These are phyloP conservation scores for Ustilago nuda DNA, from an alignment of 1,284 basidiomycete species.

Conservation along the genomic window DNA sequence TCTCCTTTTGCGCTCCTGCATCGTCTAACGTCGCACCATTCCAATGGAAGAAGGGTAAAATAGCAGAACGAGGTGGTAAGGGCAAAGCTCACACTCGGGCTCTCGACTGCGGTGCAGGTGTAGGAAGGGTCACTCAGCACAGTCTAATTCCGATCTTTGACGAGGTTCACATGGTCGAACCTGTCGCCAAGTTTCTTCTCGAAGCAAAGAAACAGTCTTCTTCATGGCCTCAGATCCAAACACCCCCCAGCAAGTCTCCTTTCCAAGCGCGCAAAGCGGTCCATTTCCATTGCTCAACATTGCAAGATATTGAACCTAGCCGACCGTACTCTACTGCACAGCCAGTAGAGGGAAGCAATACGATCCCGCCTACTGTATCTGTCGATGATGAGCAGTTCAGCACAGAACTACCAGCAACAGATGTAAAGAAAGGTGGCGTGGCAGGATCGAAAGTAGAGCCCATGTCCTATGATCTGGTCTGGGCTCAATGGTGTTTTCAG, in stretches of 20 bases:
- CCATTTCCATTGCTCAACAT: conserved; percentile 64
- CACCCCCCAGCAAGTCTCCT: conserved; percentile 48
- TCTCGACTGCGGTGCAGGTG: conserved; percentile 67
- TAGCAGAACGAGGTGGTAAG: conserved; percentile 55
- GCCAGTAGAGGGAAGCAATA: conserved; percentile 13
- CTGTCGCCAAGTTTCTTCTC: conserved; percentile 63
- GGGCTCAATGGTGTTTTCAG: conserved; percentile 68
- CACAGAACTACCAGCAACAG: not conserved
- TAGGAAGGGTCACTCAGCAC: conserved; percentile 66
- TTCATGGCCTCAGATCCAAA: conserved; percentile 52
- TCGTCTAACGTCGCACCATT: conserved; percentile 48
- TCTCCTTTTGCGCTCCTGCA: conserved; percentile 59
- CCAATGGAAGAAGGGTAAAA: conserved; percentile 54
- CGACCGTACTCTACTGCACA: conserved; percentile 44
- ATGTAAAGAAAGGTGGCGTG: conserved; percentile 20
- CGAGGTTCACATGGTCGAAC: conserved; percentile 68
- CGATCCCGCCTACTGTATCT: conserved; percentile 38
- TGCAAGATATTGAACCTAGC: conserved; percentile 63
- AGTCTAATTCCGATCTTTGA: conserved; percentile 64
- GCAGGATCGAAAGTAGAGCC: conserved; percentile 45
- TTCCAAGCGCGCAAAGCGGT: conserved; percentile 63
- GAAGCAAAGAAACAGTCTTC: conserved; percentile 59
- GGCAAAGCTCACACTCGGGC: conserved; percentile 59
- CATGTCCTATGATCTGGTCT: conserved; percentile 62
- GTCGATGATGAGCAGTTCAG: conserved; percentile 21